Conservation (phyloP, 2,329 filamentous ascomycete genomes). For the Botrytis medusae region DNA sequence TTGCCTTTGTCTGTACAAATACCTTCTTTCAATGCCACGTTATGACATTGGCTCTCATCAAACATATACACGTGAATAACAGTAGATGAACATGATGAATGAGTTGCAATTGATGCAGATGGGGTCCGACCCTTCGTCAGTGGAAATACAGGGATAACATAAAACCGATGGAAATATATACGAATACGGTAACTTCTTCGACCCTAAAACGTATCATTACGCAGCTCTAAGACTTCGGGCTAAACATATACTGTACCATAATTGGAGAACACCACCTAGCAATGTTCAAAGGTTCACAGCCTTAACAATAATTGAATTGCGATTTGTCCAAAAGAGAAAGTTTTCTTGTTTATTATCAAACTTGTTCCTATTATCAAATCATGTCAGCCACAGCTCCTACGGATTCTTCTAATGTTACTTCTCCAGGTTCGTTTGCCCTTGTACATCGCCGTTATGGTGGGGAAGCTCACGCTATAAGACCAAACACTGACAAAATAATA, state of each 20-base stretch:
- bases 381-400: constrained; percentile 39
- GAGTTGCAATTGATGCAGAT: neutral
- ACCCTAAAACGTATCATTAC: constrained; percentile 12
- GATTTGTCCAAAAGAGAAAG: neutral
- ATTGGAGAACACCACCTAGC: neutral
- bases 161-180: neutral
- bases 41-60: neutral
- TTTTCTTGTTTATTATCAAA: neutral
- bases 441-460: constrained; percentile 14
- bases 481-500: constrained; percentile 36
- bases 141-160: neutral
- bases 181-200: constrained; percentile 11
- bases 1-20: neutral
- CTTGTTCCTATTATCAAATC: constrained; percentile 22
- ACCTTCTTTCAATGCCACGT: neutral
- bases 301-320: constrained; percentile 4
- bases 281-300: constrained; percentile 4
- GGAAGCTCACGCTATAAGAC: constrained; percentile 21
- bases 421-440: constrained; percentile 35
- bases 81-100: neutral
- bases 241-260: constrained; percentile 3
- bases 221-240: constrained; percentile 7
- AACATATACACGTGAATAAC: neutral
- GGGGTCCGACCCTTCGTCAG: neutral
- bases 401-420: constrained; percentile 36